Evolutionary conservation across 768 basidiomycete genomes (phyloP).

Genomic region (Auriscalpium microsporum): DNA sequence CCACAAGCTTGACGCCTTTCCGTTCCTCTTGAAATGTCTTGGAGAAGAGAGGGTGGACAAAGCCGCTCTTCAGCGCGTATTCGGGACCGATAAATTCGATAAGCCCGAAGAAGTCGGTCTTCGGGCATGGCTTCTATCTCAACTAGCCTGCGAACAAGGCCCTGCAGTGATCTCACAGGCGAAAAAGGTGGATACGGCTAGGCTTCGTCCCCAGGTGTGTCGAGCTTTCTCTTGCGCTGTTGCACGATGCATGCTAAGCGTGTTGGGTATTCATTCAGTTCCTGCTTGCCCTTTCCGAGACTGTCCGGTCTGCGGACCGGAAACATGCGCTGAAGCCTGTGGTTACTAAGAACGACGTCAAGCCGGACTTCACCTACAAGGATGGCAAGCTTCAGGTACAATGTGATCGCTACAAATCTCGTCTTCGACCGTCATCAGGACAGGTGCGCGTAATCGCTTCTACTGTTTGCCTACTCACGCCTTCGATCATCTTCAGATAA

Average conservation of each 20-base stretch:
- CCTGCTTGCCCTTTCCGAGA: constrained; percentile 37
- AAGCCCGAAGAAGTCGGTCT: neutral
- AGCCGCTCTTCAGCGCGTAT: no score
- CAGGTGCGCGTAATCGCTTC: no score
- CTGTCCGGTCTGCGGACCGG: constrained; percentile 36
- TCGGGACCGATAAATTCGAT: no score
- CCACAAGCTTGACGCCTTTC: neutral
- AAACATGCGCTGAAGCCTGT: constrained; percentile 41
- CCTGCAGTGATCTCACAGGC: neutral
- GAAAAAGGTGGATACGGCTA: neutral
- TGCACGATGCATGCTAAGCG: neutral
- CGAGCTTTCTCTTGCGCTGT: neutral
- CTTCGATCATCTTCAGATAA: constrained; percentile 12
- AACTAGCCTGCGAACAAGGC: neutral
- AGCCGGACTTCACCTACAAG: constrained; percentile 18
- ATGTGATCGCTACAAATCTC: constrained; percentile 37
- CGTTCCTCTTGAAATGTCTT: neutral
- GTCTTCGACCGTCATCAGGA: constrained; percentile 27
- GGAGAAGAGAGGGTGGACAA: neutral
- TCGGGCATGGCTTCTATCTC: neutral
- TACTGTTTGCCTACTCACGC: no score
- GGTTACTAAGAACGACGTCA: constrained; percentile 34
- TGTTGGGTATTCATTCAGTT: neutral
- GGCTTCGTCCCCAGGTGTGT: neutral
- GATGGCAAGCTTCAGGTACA: constrained; percentile 26